Evolutionary conservation across 768 basidiomycete species (phyloP), one percentile per base, ranked within the genome.

Genomic region (Gymnopilus dilepis): DNA sequence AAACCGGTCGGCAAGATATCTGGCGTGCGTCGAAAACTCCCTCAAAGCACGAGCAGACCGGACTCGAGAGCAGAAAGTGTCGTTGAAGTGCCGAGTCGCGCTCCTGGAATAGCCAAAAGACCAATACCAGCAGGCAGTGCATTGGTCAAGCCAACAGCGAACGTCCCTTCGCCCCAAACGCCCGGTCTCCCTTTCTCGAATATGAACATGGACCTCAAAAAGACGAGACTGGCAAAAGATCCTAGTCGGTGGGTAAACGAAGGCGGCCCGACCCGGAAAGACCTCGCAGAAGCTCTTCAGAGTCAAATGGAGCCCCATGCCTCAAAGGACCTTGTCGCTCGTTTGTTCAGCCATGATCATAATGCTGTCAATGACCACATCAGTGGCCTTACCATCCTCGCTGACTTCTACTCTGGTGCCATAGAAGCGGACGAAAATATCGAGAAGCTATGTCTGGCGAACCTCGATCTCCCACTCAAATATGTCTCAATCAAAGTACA

Each of bases 311-410:
- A 96, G 66, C 83, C 88, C 8, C 84, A 91, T 68, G 82, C 85
- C 6, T 90, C 91, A 3, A 87, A 89, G 62, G 91, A 95, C 2
- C 76, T 99, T 2, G 73, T 91, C 12, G 75, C 84, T 4, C 86
- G 86, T 28, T 80, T 99, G 28, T 99, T 98, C 79, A 98, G 97
- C 70, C 92, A 91, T 62, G 97, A 97, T 68, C 97, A 98, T 73
- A 93, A 91, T 65, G 94, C 95, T 6, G 90, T 98, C 65, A 96
- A 94, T 67, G 97, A 99, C 72, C 89, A 92, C 69, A 83, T 97
- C 56, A 79, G 80, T n/a, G 97, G 92, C 6, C 75, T 99, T 55
- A 79, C 84, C 6, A 81, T 78, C 51, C 80, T 99, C 21, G 83
- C 87, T 56, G 93, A 96, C 1, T 90, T 94, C 70, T 95, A 88